A percentile compares a stretch with the other conserved stretches of the same genome.
phyloP scores from a whole-genome alignment of 1,284 basidiomycete genomes.

The Ceratobasidium sp. region DNA sequence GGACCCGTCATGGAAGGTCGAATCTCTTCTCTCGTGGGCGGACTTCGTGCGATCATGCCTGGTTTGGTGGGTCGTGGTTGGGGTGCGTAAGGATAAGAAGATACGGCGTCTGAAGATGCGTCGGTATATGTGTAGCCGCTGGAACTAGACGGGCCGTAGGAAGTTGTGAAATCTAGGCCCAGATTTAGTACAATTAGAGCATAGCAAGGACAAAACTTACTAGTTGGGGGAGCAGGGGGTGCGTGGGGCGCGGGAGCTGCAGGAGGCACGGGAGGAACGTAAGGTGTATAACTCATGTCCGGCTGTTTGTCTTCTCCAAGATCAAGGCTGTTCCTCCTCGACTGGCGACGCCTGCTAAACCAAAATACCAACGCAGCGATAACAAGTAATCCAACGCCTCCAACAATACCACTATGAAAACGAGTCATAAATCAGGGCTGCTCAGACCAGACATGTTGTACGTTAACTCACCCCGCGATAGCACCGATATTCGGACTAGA shows the following conservation, averaged over 20 bases:
- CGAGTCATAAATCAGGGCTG: background rate
- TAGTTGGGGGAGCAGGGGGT: background rate
- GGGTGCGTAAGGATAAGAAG: background rate
- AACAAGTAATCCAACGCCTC: background rate
- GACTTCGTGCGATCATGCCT: background rate
- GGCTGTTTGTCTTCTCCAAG: background rate
- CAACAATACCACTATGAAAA: slow-evolving; percentile 2
- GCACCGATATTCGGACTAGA: background rate
- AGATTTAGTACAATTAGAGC: too few relatives aligned
- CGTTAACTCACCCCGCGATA: background rate
- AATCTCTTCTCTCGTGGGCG: background rate
- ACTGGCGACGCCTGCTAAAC: background rate
- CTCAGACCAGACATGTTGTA: too few relatives aligned
- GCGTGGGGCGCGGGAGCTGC: background rate
- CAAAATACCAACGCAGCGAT: background rate
- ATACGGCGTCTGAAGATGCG: background rate
- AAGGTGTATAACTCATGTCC: background rate
- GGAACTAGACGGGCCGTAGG: background rate
- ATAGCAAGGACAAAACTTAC: background rate
- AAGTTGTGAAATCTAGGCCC: background rate
- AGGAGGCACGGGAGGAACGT: background rate
- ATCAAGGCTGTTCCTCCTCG: background rate
- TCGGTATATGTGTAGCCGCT: background rate
- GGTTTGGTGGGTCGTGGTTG: background rate
- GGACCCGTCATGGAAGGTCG: background rate